phyloP scores from a whole-genome alignment of 2,329 filamentous ascomycete genomes.

The Teratosphaeria epicoccoides region DNA sequence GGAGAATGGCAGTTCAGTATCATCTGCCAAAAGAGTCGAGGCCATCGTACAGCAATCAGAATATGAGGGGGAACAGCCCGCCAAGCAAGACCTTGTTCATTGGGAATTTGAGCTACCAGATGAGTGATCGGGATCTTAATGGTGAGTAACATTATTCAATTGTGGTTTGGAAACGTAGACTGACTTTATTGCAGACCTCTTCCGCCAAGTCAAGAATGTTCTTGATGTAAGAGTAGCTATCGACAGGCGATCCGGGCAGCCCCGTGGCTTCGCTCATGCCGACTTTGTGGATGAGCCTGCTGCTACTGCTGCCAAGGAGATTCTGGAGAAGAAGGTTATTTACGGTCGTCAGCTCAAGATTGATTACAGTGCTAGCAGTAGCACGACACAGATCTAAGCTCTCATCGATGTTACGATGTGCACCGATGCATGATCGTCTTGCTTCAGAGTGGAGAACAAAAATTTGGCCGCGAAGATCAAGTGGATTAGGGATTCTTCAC shows the following conservation, averaged over 20 bases:
- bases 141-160: slow-evolving; percentile 13
- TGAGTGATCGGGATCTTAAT: slow-evolving; percentile 74
- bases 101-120: slow-evolving; percentile 77
- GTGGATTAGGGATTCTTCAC: no score
- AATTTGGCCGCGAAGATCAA: no score
- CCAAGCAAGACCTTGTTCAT: slow-evolving; percentile 64
- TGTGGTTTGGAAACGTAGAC: background rate
- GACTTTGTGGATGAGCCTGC: slow-evolving; percentile 62
- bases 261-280: slow-evolving; percentile 73
- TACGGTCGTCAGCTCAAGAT: slow-evolving; percentile 56
- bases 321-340: slow-evolving; percentile 47
- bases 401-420: no score
- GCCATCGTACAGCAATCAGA: background rate
- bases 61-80: slow-evolving; percentile 22
- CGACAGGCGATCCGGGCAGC: slow-evolving; percentile 68
- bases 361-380: slow-evolving; percentile 43
- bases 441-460: no score
- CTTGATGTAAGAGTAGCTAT: slow-evolving; percentile 71
- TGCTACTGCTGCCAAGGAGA: slow-evolving; percentile 50
- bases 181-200: slow-evolving; percentile 42
- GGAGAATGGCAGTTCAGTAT: slow-evolving; percentile 53
- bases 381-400: background rate
- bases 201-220: slow-evolving; percentile 59
- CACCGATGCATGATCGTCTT: no score
- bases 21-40: slow-evolving; percentile 25